Percentiles rank a stretch among this genome's conserved stretches.
phyloP scores from a whole-genome alignment of 1,139 yeast genomes.

The Kurtzmaniella quercitrusa region DNA sequence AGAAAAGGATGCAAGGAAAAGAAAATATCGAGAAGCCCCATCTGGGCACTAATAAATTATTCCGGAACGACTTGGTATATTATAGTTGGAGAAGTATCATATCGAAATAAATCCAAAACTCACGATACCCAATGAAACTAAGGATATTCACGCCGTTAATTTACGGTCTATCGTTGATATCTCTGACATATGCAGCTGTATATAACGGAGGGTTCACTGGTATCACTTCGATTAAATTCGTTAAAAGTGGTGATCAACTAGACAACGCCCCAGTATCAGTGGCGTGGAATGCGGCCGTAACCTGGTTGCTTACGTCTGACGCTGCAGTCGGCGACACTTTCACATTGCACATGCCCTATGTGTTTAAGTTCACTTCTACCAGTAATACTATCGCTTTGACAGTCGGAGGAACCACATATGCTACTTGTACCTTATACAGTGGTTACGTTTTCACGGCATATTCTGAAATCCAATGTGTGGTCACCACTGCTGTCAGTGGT shows the following conservation, averaged over 20 bases:
- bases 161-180: not conserved
- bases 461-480: conserved; percentile 24
- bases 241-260: conserved; percentile 7
- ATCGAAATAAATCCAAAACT: not conserved
- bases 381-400: conserved; percentile 13
- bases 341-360: conserved; percentile 26
- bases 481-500: conserved; percentile 11
- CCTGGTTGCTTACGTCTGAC: conserved; percentile 18
- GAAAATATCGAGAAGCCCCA: too few species aligned
- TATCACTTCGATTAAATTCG: conserved; percentile 12
- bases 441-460: conserved; percentile 22
- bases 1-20: too few species aligned
- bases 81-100: not conserved
- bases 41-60: too few species aligned
- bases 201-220: conserved; percentile 17
- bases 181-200: conserved; percentile 6
- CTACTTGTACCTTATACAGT: conserved; percentile 20
- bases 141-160: not conserved
- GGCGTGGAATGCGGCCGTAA: conserved; percentile 22
- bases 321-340: conserved; percentile 29
- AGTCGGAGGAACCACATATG: conserved; percentile 17
- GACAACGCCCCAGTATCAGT: conserved; percentile 15
- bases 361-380: conserved; percentile 23
- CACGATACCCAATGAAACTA: not conserved
- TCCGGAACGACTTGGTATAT: not conserved